Evolutionary conservation across 345 rosid species (phyloP), one percentile per base, ranked within the genome.

Genomic region (Arabis hirsuta): DNA sequence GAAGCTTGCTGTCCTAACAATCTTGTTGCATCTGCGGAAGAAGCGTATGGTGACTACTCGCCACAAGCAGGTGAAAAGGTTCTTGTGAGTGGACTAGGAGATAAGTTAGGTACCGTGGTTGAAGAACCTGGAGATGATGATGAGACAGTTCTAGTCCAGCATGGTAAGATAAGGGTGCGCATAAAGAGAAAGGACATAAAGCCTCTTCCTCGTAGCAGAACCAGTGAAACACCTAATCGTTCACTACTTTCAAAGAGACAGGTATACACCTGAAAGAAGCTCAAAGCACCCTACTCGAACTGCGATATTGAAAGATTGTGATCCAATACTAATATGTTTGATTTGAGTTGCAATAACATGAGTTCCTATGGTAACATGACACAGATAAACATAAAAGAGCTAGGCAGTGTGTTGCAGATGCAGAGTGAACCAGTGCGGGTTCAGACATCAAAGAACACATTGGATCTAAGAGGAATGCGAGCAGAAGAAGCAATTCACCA

Each of bases 391-490:
- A 54, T 84, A 82, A 82, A 60, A 64, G 72, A 72, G 14, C 82
- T 56, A 73, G 68, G 77, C 29, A 62, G 73, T 70, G 84, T 74
- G 78, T 27, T 73, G 56, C 74, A 64, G 73, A 60, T 48, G 36
- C 55, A 20, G 48, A 74, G 57, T 16, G 79, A 63, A 46, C 84
- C 78, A 56, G 83, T 85, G 6, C 60, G 81, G 62, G 79, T 89
- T 19, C 87, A 84, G 79, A 89, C 87, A 42, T 86, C 91, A 41
- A 90, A 82, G 80, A 94, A 94, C 82, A 83, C 90, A 4, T 76
- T 90, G 70, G 94, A 93, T 79, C 87, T 90, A 65, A 86, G 97
- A 2, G 96, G 96, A 29, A 83, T 85, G 96, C 80, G 90, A 51
- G 88, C 78, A 7, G 96, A 87, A 76, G 97, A 89, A 83, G 98